A percentile compares a stretch with the other conserved stretches of the same genome.
phyloP scores from a whole-genome alignment of 768 basidiomycete species.

The Calvatia gigantea region DNA sequence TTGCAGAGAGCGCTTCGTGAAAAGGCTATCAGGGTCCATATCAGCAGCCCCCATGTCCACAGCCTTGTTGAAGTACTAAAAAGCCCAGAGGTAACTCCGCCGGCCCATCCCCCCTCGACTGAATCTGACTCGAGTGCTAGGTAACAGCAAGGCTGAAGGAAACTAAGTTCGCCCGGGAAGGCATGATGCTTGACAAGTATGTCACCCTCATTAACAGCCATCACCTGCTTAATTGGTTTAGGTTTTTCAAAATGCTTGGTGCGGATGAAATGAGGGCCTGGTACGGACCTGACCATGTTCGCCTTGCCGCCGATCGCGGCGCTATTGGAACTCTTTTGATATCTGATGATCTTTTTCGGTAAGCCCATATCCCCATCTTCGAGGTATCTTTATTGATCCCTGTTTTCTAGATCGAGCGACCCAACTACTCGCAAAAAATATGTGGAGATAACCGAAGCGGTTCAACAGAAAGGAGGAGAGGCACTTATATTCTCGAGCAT shows the following conservation, averaged over 20 bases:
- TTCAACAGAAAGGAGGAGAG: constrained; percentile 85
- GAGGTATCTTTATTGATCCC: neutral
- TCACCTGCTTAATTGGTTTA: constrained; percentile 26
- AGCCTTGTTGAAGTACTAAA: constrained; percentile 91
- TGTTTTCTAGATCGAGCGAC: constrained; percentile 65
- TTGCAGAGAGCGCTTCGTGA: constrained; percentile 72
- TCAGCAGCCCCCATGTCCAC: constrained; percentile 93
- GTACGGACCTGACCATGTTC: constrained; percentile 97
- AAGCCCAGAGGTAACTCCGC: constrained; percentile 78
- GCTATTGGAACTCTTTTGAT: constrained; percentile 94
- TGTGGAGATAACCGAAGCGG: constrained; percentile 84
- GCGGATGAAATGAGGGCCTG: constrained; percentile 94
- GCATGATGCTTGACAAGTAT: constrained; percentile 85
- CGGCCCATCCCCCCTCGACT: neutral
- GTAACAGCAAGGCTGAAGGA: constrained; percentile 78
- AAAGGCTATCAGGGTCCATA: constrained; percentile 88
- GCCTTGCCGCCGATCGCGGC: constrained; percentile 86
- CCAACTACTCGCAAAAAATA: constrained; percentile 76
- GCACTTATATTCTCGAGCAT: constrained; percentile 98
- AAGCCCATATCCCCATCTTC: constrained; percentile 15
- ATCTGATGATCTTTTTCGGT: constrained; percentile 93
- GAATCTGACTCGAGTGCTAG: constrained; percentile 33
- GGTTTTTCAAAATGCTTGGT: constrained; percentile 98
- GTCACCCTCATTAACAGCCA: neutral
- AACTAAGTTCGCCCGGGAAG: constrained; percentile 95